Evolutionary conservation across 805 yeast species (phyloP), one percentile per base, ranked within the genome.

Genomic region (Nakazawaea wickerhamii): DNA sequence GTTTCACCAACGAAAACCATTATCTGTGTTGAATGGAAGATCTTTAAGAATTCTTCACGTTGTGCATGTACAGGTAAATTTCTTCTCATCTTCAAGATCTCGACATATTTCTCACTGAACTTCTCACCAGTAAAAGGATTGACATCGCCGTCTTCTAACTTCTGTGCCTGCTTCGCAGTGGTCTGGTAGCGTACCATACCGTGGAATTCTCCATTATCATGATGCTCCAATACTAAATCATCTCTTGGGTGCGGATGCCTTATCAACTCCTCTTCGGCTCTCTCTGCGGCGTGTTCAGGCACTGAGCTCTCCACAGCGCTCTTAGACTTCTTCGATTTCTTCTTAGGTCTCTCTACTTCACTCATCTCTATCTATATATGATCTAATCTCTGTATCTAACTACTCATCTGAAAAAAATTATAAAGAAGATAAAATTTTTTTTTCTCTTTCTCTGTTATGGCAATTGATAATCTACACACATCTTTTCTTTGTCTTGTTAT

Each of bases 1-100:
- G 99, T 91, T 61, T 91, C 99, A 70, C 99, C 99, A 40, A 93
- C 98, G 63, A 93, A 88, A 28, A 91, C 98, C 95, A 93, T 84
- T 59, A 91, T 85, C 65, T 91, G 99, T 30, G 91, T 80, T 17
- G 74, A 67, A 49, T 91, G 98, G 64, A 84, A 93, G 45, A 86
- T 79, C 50, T 74, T 71, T 45, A 93, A 72, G 60, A 93, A 93
- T 64, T 91, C 95, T 41, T 79, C 84, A 59, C 98, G 75, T 64
- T 93, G 96, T 22, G 89, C 79, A 64, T 91, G 96, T 17, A 93
- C 98, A 2, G 99, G 99, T 48, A 93, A 71, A 48, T 86, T 84
- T 51, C 95, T 76, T 64, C 99, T 78, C 20, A 71, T 75, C 53
- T 77, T 79, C 47, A 93, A 69, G 47, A 93, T 93, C 48, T 79